Evolutionary conservation across 805 yeast genomes (phyloP), one percentile per base, ranked within the genome.

Genomic region (Millerozyma miso): DNA sequence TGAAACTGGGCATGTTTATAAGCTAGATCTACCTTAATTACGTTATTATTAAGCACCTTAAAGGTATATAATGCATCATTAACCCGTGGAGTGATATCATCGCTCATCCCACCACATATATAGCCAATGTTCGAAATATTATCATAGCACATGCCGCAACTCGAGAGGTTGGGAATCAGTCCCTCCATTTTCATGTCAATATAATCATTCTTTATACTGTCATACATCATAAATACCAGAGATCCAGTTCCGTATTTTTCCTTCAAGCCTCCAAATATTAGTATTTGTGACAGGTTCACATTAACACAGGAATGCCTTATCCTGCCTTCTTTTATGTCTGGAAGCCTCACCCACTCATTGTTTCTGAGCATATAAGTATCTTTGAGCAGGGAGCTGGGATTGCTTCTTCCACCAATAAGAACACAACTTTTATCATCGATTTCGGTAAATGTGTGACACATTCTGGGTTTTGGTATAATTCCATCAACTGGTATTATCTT

Each of bases 371-470:
- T 42, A 56, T 65, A 65, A 0, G 62, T 60, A 42, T 69, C 73
- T 3, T 41, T 42, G 32, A 77, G 55, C 0, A 68, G 62, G 7
- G 59, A 56, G 2, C 74, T 72, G 0, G 95, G 95, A 1, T 79
- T 71, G 2, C 73, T 61, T 46, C 95, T 71, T 3, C 95, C 95
- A 2, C 93, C 95, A 29, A 78, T 61, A 3, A 83, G 47, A 1
- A 82, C 42, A 0, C 65, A 35, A 0, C 51, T 54, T 1, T 56
- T 55, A 12, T 56, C 49, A 2, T 45, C 51, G 1, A 76, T 32
- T 0, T 54, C 41, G 0, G 76, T 70, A 29, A 79, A 50, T 0
- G 81, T 66, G 51, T 85, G 90, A 45, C 83, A 73, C 78, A 80
- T 74, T 43, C 90, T 67, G 6, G 79, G 67, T 0, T 58, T 43